Percentiles rank a stretch among this genome's conserved stretches.
phyloP scores from a whole-genome alignment of 2,329 filamentous ascomycete species.

The Ascochyta pisi region DNA sequence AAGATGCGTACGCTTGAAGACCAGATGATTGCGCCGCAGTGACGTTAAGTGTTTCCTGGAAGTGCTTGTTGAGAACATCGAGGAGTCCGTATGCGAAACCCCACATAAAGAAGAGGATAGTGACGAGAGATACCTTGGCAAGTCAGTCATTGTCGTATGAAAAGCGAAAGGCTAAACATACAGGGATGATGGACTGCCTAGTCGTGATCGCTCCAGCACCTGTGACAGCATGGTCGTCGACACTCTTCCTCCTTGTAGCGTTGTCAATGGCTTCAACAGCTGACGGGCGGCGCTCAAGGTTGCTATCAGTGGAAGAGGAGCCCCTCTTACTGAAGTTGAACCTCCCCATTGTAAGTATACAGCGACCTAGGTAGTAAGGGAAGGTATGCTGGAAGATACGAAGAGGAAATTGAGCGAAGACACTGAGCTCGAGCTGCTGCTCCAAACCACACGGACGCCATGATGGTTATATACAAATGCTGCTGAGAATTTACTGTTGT shows the following conservation, averaged over 20 bases:
- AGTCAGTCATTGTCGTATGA: neutral
- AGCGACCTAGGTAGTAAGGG: neutral
- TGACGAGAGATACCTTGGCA: slow-evolving; percentile 61
- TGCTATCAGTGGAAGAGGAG: slow-evolving; percentile 12
- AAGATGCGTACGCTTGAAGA: slow-evolving; percentile 67
- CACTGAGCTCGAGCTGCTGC: slow-evolving; percentile 19
- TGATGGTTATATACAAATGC: slow-evolving; percentile 15
- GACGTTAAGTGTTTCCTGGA: slow-evolving; percentile 68
- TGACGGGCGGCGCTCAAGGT: slow-evolving; percentile 25
- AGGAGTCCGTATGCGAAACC: slow-evolving; percentile 87
- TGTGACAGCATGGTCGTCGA: slow-evolving; percentile 32
- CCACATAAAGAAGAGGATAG: slow-evolving; percentile 84
- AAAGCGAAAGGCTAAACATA: neutral
- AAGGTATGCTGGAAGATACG: neutral
- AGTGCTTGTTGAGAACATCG: slow-evolving; percentile 76
- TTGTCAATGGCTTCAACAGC: slow-evolving; percentile 29
- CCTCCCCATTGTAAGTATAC: slow-evolving; percentile 8
- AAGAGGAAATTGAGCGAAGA: slow-evolving; percentile 1
- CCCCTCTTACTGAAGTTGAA: slow-evolving; percentile 21
- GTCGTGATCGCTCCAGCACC: slow-evolving; percentile 53
- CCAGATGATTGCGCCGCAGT: slow-evolving; percentile 67
- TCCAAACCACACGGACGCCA: neutral
- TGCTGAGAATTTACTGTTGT: slow-evolving; percentile 3
- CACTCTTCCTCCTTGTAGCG: slow-evolving; percentile 21
- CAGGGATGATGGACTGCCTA: slow-evolving; percentile 65